phyloP scores from a whole-genome alignment of 371 early-diverging fungal species.

The Actinomortierella ambigua region DNA sequence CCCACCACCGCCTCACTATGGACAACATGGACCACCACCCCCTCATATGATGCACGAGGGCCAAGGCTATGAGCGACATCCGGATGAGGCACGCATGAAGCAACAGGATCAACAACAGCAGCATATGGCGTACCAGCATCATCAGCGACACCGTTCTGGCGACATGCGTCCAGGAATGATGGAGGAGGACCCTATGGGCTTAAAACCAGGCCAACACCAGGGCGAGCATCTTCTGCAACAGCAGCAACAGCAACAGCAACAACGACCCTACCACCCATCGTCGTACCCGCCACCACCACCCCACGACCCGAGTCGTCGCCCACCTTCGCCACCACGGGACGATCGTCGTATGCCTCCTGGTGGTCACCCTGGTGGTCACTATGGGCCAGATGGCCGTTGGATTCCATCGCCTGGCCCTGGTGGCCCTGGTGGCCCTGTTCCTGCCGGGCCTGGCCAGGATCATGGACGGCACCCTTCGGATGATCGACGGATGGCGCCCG shows the following conservation, averaged over 20 bases:
- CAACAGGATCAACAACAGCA: slow-evolving; percentile 26
- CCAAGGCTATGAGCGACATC: slow-evolving; percentile 24
- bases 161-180: slow-evolving; percentile 20
- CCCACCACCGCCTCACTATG: slow-evolving; percentile 17
- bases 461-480: slow-evolving; percentile 36
- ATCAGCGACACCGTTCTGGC: slow-evolving; percentile 34
- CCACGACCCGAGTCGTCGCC: slow-evolving; percentile 27
- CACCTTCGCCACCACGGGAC: slow-evolving; percentile 33
- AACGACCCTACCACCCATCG: not conserved
- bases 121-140: slow-evolving; percentile 25
- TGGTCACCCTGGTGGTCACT: slow-evolving; percentile 15
- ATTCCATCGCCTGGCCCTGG: slow-evolving; percentile 8
- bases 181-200: slow-evolving; percentile 18
- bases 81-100: slow-evolving; percentile 16
- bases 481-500: slow-evolving; percentile 13
- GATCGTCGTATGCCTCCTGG: slow-evolving; percentile 22
- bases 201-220: too few relatives aligned
- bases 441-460: slow-evolving; percentile 5
- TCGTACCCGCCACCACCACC: slow-evolving; percentile 18
- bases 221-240: too few relatives aligned
- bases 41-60: slow-evolving; percentile 26
- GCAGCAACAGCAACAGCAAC: too few relatives aligned
- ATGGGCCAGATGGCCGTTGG: slow-evolving; percentile 7
- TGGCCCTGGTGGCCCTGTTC: slow-evolving; percentile 5
- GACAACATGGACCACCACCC: slow-evolving; percentile 24